Percentiles rank a stretch among this genome's conserved stretches.
These are phyloP conservation scores for Aspergillus aculeatinus DNA, from an alignment of 2,329 filamentous ascomycete species.

Conservation along the genomic window DNA sequence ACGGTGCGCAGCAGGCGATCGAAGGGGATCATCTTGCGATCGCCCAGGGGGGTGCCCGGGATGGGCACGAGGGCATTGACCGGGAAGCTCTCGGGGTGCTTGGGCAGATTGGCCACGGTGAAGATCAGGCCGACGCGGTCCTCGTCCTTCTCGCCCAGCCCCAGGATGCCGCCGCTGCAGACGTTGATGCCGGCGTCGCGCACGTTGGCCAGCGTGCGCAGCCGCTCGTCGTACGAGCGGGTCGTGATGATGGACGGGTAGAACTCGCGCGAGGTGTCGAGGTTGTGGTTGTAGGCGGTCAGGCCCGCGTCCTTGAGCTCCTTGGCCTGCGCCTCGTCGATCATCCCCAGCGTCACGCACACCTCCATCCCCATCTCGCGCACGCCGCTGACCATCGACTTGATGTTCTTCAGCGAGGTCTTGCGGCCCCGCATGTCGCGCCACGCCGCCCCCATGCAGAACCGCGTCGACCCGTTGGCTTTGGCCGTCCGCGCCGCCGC, in stretches of 20 bases:
- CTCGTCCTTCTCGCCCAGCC: conserved; percentile 73
- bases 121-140: conserved; percentile 82
- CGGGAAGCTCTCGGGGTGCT: conserved; percentile 85
- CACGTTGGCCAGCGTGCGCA: conserved; percentile 76
- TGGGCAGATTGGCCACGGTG: conserved; percentile 75
- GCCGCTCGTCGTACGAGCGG: conserved; percentile 79
- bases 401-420: conserved; percentile 77
- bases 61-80: conserved; percentile 91
- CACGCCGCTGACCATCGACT: conserved; percentile 80
- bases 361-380: conserved; percentile 81
- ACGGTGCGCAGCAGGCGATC: conserved; percentile 78
- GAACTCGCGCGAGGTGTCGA: conserved; percentile 86
- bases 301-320: conserved; percentile 81
- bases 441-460: conserved; percentile 96
- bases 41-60: conserved; percentile 80
- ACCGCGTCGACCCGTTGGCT: conserved; percentile 81
- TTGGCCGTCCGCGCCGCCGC: conserved; percentile 74
- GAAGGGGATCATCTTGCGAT: conserved; percentile 70
- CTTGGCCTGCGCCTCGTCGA: conserved; percentile 74
- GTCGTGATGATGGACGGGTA: conserved; percentile 86
- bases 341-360: conserved; percentile 93
- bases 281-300: conserved; percentile 92
- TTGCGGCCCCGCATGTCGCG: conserved; percentile 90
- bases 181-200: conserved; percentile 85
- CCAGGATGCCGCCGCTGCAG: conserved; percentile 85